A percentile compares a stretch with the other conserved stretches of the same genome.
Evolutionary conservation across 805 yeast species (phyloP).

Genomic region (Metschnikowia amazonensis): DNA sequence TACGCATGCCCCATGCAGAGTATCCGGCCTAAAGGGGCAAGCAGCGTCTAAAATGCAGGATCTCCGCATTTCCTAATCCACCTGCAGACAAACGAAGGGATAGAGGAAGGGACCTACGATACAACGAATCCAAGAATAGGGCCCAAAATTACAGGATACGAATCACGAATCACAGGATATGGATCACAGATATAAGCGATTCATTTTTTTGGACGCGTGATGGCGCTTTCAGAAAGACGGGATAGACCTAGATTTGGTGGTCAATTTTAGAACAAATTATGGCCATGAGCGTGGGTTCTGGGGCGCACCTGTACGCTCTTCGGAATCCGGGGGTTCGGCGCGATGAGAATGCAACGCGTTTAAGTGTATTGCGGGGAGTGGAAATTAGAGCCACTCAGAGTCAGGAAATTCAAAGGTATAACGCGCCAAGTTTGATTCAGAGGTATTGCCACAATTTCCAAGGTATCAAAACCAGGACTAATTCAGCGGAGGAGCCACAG

Average conservation of each 20-base stretch:
- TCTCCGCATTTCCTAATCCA: background rate
- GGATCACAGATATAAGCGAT: too few relatives aligned
- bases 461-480: too few relatives aligned
- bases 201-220: too few relatives aligned
- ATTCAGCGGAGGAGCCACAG: too few relatives aligned
- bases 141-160: background rate
- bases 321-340: background rate
- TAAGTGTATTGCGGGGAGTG: constrained; percentile 4
- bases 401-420: too few relatives aligned
- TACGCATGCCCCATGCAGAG: background rate
- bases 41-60: background rate
- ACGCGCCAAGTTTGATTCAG: too few relatives aligned
- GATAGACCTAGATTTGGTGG: too few relatives aligned
- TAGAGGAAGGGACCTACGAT: background rate
- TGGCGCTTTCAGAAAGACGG: too few relatives aligned
- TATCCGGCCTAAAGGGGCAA: background rate
- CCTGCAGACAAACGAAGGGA: background rate
- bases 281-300: background rate
- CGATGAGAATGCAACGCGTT: background rate
- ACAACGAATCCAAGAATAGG: background rate
- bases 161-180: too few relatives aligned
- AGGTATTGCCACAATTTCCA: too few relatives aligned
- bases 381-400: background rate
- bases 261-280: background rate
- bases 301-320: background rate